Conservation (phyloP, 768 basidiomycete species). For the Termitomyces heimii region DNA sequence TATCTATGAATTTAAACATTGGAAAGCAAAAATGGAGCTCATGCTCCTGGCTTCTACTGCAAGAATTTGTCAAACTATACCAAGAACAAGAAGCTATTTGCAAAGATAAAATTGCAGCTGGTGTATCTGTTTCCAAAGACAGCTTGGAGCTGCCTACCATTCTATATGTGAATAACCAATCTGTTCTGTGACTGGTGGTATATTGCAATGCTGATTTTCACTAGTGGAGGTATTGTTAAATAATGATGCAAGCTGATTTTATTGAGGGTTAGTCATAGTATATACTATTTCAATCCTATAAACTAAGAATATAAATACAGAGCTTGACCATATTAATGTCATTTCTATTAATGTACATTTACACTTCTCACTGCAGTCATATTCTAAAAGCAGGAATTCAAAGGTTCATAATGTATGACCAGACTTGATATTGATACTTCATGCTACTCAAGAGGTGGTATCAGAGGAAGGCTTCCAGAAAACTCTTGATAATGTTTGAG, state of each 20-base stretch:
- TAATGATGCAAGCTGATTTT: slow-evolving; percentile 84
- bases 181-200: background rate
- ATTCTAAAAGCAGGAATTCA: background rate
- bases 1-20: background rate
- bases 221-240: slow-evolving; percentile 64
- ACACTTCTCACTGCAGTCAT: background rate
- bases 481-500: slow-evolving; percentile 64
- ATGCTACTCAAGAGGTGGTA: slow-evolving; percentile 65
- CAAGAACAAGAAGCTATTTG: slow-evolving; percentile 40
- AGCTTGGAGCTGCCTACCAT: slow-evolving; percentile 56
- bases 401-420: slow-evolving; percentile 72
- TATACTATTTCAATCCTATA: background rate
- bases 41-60: slow-evolving; percentile 75
- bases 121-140: slow-evolving; percentile 24
- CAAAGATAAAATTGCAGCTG: slow-evolving; percentile 30
- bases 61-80: slow-evolving; percentile 62
- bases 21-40: slow-evolving; percentile 73
- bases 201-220: slow-evolving; percentile 1
- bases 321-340: slow-evolving; percentile 64
- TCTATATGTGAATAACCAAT: slow-evolving; percentile 42
- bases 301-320: slow-evolving; percentile 20
- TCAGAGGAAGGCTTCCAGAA: slow-evolving; percentile 76
- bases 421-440: slow-evolving; percentile 73
- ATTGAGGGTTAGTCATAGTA: slow-evolving; percentile 51
- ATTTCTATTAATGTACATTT: slow-evolving; percentile 70